phyloP scores from a whole-genome alignment of 257 asterid genomes.

The Coffea canephora region DNA sequence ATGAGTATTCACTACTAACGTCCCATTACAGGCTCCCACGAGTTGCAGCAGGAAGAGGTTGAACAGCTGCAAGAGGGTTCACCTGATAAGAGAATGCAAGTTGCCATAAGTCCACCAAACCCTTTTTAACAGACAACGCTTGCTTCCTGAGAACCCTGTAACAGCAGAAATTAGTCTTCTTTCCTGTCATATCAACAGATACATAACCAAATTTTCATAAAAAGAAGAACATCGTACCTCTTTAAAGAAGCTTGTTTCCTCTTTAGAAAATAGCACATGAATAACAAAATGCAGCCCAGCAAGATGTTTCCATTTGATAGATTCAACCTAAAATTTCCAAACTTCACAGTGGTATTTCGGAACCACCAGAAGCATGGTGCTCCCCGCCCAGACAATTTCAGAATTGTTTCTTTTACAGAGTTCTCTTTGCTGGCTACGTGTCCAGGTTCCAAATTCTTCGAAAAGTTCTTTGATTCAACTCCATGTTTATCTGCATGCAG shows the following conservation, averaged over 20 bases:
- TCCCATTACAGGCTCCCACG: conserved; percentile 44
- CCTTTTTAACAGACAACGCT: conserved; percentile 51
- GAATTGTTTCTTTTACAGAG: conserved; percentile 48
- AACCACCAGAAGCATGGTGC: conserved; percentile 64
- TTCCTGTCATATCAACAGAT: neutral
- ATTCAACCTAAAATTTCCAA: conserved; percentile 44
- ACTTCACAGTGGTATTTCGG: conserved; percentile 55
- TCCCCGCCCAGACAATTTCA: conserved; percentile 47
- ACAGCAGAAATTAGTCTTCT: conserved; percentile 15
- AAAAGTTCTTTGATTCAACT: conserved; percentile 29
- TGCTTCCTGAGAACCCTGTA: conserved; percentile 50
- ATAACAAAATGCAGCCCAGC: conserved; percentile 46
- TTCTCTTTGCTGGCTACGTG: conserved; percentile 21
- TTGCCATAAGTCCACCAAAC: conserved; percentile 70
- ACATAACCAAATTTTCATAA: neutral
- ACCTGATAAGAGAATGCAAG: conserved; percentile 95
- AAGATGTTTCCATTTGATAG: conserved; percentile 65
- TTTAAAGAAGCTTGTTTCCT: conserved; percentile 55
- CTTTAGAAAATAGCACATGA: conserved; percentile 45
- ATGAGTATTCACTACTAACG: neutral
- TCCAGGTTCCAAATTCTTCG: conserved; percentile 34
- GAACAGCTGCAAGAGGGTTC: conserved; percentile 92
- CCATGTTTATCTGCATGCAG: conserved; percentile 33
- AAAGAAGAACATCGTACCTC: conserved; percentile 44
- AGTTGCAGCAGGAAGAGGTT: conserved; percentile 53